Base-by-base conservation (phyloP, 306 rosid species). In the Argentina anserina region DNA sequence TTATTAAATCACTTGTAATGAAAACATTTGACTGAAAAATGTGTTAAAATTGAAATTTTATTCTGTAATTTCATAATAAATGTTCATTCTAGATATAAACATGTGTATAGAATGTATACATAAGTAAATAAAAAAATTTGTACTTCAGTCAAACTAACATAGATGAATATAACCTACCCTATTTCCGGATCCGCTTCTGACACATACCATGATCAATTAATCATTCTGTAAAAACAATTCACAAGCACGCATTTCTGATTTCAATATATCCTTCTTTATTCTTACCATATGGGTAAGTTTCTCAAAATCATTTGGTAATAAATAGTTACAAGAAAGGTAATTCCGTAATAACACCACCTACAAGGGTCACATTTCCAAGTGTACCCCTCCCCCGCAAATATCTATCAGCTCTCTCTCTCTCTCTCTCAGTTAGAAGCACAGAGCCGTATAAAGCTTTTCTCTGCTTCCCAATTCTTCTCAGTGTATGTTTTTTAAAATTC, bases 401-500 rank as follows among this genome's bases (percentile, higher is more conserved):
- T 55, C 68, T 34, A 41, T 5, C n/a, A 56, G 34, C 62, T 45
- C 46, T 42, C 20, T 43, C 20, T 43, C 7, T 43, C 6, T 50
- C 28, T 52, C 59, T n/a, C 43, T 1, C 21, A 23, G 67, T 45
- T 65, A 7, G 71, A 34, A 3, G 69, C 45, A 50, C 25, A 67
- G 59, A 53, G 67, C 41, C 40, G 47, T 42, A 65, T 23, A 63
- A 64, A 70, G 64, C 76, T 52, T n/a, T n/a, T 33, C 40, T 50
- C 23, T 20, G 68, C 80, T 70, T 13, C 59, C 17, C 47, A 41
- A 21, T 70, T 69, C 28, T 3, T 3, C 76, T 25, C n/a, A 67
- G 81, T 46, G 3, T 69, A 69, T 58, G 53, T 21, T 7, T 56
- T 25, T 47, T 55, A n/a, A 43, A 53, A 40, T 53, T 13, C 25